Percentiles rank a stretch among this genome's conserved stretches.
Conservation (phyloP, 2,329 filamentous ascomycete genomes). For the Talaromyces marneffei region DNA sequence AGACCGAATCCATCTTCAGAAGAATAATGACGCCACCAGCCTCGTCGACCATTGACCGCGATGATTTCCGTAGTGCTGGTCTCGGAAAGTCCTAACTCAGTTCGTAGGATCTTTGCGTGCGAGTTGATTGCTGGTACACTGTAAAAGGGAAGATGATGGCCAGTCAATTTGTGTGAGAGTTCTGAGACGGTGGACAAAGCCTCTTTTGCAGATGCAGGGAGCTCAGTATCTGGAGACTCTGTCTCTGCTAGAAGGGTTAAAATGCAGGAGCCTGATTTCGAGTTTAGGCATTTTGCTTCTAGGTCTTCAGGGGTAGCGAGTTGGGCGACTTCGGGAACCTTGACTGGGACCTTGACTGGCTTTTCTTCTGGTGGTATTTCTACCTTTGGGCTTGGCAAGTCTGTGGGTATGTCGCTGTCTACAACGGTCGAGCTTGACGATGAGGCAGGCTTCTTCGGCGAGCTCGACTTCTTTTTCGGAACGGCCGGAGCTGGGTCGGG, state of each 20-base stretch:
- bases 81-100: conserved; percentile 55
- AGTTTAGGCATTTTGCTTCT: conserved; percentile 63
- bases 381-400: conserved; percentile 49
- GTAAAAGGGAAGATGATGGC: conserved; percentile 70
- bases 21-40: conserved; percentile 76
- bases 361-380: conserved; percentile 31
- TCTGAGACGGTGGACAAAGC: conserved; percentile 62
- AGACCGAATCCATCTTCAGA: conserved; percentile 45
- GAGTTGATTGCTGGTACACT: conserved; percentile 60
- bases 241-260: conserved; percentile 62
- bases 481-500: conserved; percentile 59
- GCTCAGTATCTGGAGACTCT: conserved; percentile 46
- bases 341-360: conserved; percentile 47
- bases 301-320: conserved; percentile 61
- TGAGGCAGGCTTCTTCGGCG: conserved; percentile 40
- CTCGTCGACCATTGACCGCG: conserved; percentile 75
- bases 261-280: conserved; percentile 76
- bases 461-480: conserved; percentile 32
- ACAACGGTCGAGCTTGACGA: conserved; percentile 43
- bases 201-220: conserved; percentile 39
- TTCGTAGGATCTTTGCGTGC: conserved; percentile 51
- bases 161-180: conserved; percentile 68
- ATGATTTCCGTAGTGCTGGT: conserved; percentile 59
- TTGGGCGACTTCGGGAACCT: conserved; percentile 59
- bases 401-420: conserved; percentile 40